Base-by-base conservation (phyloP, 805 yeast genomes). In the Wickerhamomyces canadensis region DNA sequence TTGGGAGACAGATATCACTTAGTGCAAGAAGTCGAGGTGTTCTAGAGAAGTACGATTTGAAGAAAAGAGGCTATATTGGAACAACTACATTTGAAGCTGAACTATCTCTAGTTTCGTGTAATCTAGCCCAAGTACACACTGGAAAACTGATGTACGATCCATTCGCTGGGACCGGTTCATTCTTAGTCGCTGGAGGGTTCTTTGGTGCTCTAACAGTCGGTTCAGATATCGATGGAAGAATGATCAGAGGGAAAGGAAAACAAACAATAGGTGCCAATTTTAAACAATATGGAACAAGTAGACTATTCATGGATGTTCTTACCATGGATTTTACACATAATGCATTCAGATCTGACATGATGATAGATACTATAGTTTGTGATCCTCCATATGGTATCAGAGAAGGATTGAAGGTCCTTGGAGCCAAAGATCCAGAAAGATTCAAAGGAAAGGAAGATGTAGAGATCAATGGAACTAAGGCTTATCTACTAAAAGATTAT, bases 361-460 rank as follows among this genome's bases (percentile, higher is more conserved):
- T 48, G 19, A 69, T 93, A 12, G 96, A 93, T 55, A 70, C 84
- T 1, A 91, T 93, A 5, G 75, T 91, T 2, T 88, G 97, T 55
- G 98, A 93, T 61, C 98, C 98, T 2, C 98, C 98, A 0, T 93
- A 93, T 58, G 98, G 98, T 11, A 94, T 93, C 3, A 70, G 98
- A 49, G 98, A 93, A 59, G 95, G 98, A 4, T 73, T 93, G 37
- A 88, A 87, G 57, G 96, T 88, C 1, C 76, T 95, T 38, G 98
- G 98, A 5, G 84, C 94, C 5, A 78, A 73, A 45, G 74, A 80
- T 35, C 80, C 80, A 2, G 78, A 70, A 37, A 76, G 73, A 51
- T 82, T 82, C 30, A 73, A 64, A 9, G 95, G 91, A 0, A 76
- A 85, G 49, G 95, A 86, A 53, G 62, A 74, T 30, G 65, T 82